Evolutionary conservation across 2,329 filamentous ascomycete genomes (phyloP).

Genomic region (Hypoxylon sp.): DNA sequence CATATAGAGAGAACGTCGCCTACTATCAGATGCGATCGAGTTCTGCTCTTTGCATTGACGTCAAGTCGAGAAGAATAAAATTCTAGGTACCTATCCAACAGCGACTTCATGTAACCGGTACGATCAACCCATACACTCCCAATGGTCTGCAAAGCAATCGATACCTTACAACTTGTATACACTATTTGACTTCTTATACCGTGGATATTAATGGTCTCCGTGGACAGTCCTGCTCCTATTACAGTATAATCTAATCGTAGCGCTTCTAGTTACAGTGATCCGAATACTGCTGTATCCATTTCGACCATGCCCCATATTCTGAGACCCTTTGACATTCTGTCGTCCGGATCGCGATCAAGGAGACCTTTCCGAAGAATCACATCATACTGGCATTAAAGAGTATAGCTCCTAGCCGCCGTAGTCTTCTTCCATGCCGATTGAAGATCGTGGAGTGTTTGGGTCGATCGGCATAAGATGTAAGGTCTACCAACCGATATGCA

Average conservation of each 20-base stretch:
- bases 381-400: conserved; percentile 1
- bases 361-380: conserved; percentile 4
- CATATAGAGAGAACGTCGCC: not conserved
- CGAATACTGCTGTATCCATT: not conserved
- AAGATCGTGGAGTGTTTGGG: conserved; percentile 12
- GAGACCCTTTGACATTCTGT: not conserved
- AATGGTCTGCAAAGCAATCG: not conserved
- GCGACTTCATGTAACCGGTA: not conserved
- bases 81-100: not conserved
- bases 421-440: conserved; percentile 4
- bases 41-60: not conserved
- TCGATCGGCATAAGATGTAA: conserved; percentile 25
- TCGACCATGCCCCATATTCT: not conserved
- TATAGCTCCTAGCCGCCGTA: not conserved
- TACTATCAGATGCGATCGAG: not conserved
- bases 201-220: not conserved
- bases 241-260: not conserved
- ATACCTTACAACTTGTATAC: not conserved
- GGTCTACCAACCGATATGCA: conserved; percentile 22
- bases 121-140: not conserved
- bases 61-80: not conserved
- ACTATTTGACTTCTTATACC: not conserved
- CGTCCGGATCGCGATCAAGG: conserved; percentile 5
- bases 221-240: not conserved
- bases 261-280: not conserved